These are phyloP conservation scores for Saprolegnia diclina DNA, from an alignment of 352 stramenopile species.

Conservation along the genomic window DNA sequence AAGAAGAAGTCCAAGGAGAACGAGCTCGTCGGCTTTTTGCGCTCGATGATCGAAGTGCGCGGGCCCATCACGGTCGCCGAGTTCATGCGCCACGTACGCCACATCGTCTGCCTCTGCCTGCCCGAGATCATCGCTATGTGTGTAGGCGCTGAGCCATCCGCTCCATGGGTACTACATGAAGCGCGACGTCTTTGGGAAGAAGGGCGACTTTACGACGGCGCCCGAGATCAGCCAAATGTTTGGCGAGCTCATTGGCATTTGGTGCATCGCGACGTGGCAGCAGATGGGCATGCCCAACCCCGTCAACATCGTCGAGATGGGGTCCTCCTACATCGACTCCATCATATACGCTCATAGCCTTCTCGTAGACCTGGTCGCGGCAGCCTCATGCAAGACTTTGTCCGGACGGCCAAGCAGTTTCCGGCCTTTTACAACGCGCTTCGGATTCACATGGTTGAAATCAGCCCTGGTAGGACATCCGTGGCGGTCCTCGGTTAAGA, in stretches of 20 bases:
- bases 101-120: slow-evolving; percentile 15
- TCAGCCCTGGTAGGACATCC: slow-evolving; percentile 54
- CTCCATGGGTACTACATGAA: slow-evolving; percentile 95
- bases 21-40: slow-evolving; percentile 67
- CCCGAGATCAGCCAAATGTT: slow-evolving; percentile 94
- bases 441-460: slow-evolving; percentile 89
- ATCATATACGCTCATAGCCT: not conserved
- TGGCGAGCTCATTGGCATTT: slow-evolving; percentile 88
- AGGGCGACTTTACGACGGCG: slow-evolving; percentile 91
- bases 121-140: not conserved
- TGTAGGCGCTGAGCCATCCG: slow-evolving; percentile 81
- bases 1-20: slow-evolving; percentile 58
- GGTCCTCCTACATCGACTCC: slow-evolving; percentile 31
- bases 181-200: slow-evolving; percentile 84
- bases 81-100: slow-evolving; percentile 88
- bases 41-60: slow-evolving; percentile 89
- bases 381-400: slow-evolving; percentile 91
- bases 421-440: slow-evolving; percentile 79
- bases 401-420: slow-evolving; percentile 85
- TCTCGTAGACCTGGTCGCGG: slow-evolving; percentile 72
- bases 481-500: slow-evolving; percentile 11
- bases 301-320: slow-evolving; percentile 88
- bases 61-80: slow-evolving; percentile 91
- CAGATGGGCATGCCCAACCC: slow-evolving; percentile 66
- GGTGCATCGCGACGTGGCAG: slow-evolving; percentile 90